Evolutionary conservation across 2,329 filamentous ascomycete genomes (phyloP), one percentile per base, ranked within the genome.

Genomic region (Colletotrichum sp.): DNA sequence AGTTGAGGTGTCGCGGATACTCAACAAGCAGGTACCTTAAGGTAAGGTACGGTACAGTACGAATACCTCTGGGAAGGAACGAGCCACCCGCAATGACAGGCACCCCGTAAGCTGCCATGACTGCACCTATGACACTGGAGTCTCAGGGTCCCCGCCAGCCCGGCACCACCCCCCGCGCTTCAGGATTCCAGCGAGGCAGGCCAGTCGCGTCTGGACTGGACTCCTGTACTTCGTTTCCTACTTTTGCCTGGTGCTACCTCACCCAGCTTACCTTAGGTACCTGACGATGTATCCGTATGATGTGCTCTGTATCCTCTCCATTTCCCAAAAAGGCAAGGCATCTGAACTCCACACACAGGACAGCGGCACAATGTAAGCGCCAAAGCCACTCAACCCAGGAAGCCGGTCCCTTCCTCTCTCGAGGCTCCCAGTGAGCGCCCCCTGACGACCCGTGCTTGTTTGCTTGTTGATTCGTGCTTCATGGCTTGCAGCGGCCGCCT

Each of bases 311-410:
- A 65, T 25, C 36, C 30, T 30, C 13, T 18, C n/a, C 48, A 30
- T 34, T 16, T 34, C 27, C 25, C 9, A 25, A 52, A 30, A 9
- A 28, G 39, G 39, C 39, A 67, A n/a, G 12, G 16, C 22, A 39
- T 27, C 56, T 25, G 25, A 10, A 16, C 27, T 28, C 68, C 58
- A n/a, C 58, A 48, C 32, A 22, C 30, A 62, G 36, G 22, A 27
- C 52, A 15, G n/a, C 28, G 60, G 55, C 22, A 58, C 55, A 28
- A 25, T 27, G 58, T n/a, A 71, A 56, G 30, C 61, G 69, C 68
- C 61, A 30, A 71, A 75, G 71, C 71, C 71, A 70, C 71, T 74
- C 32, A 43, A 72, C 61, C 72, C 72, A 58, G 36, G 36, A 27
- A 61, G 56, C 28, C 60, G 69, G 69, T 67, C 62, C 68, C 72